Conservation (phyloP, 225 moss, liverwort and hornwort species). For the Antitrichia curtipendula region DNA sequence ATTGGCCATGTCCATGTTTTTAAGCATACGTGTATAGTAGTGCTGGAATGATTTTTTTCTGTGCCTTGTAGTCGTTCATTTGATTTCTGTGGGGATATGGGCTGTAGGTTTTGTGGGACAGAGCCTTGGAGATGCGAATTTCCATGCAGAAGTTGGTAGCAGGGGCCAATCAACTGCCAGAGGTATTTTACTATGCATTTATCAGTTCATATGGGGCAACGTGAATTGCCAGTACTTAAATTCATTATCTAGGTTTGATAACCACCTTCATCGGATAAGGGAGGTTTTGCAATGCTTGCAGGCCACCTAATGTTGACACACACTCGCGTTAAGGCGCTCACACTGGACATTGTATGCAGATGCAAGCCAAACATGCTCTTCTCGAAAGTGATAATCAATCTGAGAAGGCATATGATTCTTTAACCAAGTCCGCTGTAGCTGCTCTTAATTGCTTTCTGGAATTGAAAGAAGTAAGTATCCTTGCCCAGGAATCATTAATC, state of each 20-base stretch:
- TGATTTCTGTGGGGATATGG: not conserved
- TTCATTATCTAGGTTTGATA: not conserved
- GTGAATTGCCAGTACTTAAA: not conserved
- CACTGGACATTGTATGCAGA: constrained; percentile 5
- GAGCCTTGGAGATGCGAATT: constrained; percentile 73
- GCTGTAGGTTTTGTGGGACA: constrained; percentile 70
- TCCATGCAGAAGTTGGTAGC: constrained; percentile 64
- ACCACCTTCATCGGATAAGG: not conserved
- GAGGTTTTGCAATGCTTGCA: not conserved
- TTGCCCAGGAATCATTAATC: not conserved
- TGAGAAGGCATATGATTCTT: constrained; percentile 9
- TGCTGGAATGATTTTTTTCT: not conserved
- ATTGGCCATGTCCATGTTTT: not conserved
- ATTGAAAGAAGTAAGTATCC: constrained; percentile 25
- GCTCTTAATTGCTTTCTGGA: constrained; percentile 29
- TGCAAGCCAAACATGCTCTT: constrained; percentile 2
- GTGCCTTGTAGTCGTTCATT: not conserved
- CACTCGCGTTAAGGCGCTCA: not conserved
- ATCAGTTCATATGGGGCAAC: not conserved
- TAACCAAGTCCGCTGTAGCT: constrained; percentile 29
- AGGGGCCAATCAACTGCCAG: constrained; percentile 55
- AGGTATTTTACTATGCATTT: constrained; percentile 12
- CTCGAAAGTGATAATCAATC: constrained; percentile 1
- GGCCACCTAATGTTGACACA: not conserved
- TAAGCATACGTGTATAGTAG: not conserved